These are phyloP conservation scores for Seiridium cupressi DNA, from an alignment of 2,329 filamentous ascomycete species.

Conservation along the genomic window DNA sequence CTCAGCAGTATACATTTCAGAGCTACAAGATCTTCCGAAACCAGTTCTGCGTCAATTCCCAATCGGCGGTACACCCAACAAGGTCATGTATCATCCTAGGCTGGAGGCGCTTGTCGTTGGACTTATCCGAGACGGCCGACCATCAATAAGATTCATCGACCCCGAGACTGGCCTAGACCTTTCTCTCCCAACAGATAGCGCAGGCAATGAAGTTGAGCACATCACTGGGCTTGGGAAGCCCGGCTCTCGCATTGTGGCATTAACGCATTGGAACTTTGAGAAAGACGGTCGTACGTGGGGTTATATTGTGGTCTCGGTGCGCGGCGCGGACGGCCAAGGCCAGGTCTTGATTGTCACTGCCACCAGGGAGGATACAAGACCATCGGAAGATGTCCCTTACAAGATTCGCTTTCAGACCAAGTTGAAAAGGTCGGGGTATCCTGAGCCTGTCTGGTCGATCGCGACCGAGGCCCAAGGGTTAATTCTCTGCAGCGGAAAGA, in stretches of 20 bases:
- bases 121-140: constrained; percentile 37
- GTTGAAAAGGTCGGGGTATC: constrained; percentile 42
- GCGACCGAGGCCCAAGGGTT: constrained; percentile 54
- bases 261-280: constrained; percentile 63
- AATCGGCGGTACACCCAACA: constrained; percentile 41
- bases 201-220: constrained; percentile 35
- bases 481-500: constrained; percentile 52
- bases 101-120: constrained; percentile 56
- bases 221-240: constrained; percentile 55
- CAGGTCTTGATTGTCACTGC: constrained; percentile 56
- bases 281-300: constrained; percentile 58
- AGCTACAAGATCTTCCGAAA: constrained; percentile 38
- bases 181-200: constrained; percentile 42
- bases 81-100: constrained; percentile 53
- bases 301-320: constrained; percentile 61
- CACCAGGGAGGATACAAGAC: constrained; percentile 24
- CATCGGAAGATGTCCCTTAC: constrained; percentile 20
- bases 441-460: constrained; percentile 54
- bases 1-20: constrained; percentile 49
- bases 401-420: constrained; percentile 53
- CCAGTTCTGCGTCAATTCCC: constrained; percentile 28
- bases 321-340: constrained; percentile 34
- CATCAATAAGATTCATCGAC: constrained; percentile 57
- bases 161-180: constrained; percentile 51
- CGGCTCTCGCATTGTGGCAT: constrained; percentile 57